Evolutionary conservation across 306 rosid genomes (phyloP), one percentile per base, ranked within the genome.

Genomic region (Cucurbita pepo): DNA sequence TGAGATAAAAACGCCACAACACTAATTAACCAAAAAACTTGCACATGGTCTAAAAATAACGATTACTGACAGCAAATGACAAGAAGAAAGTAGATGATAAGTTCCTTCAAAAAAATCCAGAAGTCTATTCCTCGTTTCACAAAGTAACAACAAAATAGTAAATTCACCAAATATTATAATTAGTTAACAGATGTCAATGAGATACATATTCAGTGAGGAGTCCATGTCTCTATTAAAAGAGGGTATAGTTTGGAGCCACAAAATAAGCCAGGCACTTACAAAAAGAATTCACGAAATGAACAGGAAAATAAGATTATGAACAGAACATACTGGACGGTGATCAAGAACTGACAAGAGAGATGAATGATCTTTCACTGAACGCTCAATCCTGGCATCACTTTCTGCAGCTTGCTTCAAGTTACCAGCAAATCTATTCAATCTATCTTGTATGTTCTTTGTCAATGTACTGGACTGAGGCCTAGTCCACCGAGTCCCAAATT

Each of bases 371-470:
- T 89, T 89, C 76, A 91, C 88, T 10, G 97, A 85, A 62, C 92
- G 99, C 82, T 91, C 99, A 60, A 94, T 91, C 81, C 96, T 86
- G 75, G 77, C 83, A 84, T 94, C 99, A 81, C 99, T 94, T 45
- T 94, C 99, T 8, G 90, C 83, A 80, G 99, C 99, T 83, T 94
- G 99, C 84, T 91, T 94, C 91, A 94, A 76, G 87, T 94, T 94
- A 77, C 90, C 95, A 3, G 99, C 99, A 84, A 91, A 91, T 78
- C 96, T 86, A 59, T 86, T 89, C 63, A 94, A 74, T 80, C 99
- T 87, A 58, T 94, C 99, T 85, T 89, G 96, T 78, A 94, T 82
- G 86, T 89, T 94, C 89, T 94, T 94, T 44, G 99, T 94, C 76
- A 94, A 83, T 72, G 96, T 89, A 82, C 90, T 86, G 69, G 99